Conservation (phyloP, 2,329 filamentous ascomycete species). For the Shiraia sp. region DNA sequence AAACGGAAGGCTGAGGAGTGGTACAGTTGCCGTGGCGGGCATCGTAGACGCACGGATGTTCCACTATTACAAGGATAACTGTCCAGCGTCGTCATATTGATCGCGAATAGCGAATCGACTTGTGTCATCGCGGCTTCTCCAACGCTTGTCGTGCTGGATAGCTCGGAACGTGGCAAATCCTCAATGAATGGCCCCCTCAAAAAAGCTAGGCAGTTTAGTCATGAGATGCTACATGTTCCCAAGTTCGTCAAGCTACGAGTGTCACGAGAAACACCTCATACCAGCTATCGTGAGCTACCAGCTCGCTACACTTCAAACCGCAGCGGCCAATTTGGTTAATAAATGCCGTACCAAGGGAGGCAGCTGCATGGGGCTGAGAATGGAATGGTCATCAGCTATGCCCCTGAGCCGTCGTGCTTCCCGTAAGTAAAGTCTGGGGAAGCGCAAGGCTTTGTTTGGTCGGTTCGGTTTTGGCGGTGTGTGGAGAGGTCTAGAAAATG, state of each 20-base stretch:
- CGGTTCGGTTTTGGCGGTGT: constrained; percentile 34
- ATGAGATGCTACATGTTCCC: constrained; percentile 13
- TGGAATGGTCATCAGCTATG: constrained; percentile 20
- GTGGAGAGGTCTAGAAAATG: constrained; percentile 36
- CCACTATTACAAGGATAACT: constrained; percentile 27
- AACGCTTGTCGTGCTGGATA: constrained; percentile 13
- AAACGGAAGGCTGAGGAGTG: constrained; percentile 11
- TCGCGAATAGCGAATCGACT: constrained; percentile 30
- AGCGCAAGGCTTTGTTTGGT: constrained; percentile 23
- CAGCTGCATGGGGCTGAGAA: constrained; percentile 24
- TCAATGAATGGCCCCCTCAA: constrained; percentile 18
- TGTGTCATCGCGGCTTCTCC: constrained; percentile 29
- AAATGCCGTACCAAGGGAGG: constrained; percentile 17
- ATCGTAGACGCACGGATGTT: constrained; percentile 17
- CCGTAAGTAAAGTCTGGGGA: constrained; percentile 28
- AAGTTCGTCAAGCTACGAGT: constrained; percentile 7
- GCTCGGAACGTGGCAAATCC: constrained; percentile 24
- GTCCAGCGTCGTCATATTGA: constrained; percentile 33
- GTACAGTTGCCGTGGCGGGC: constrained; percentile 10
- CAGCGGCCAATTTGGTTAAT: background rate
- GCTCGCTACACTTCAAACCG: no score
- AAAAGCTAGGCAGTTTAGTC: constrained; percentile 15
- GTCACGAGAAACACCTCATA: constrained; percentile 14
- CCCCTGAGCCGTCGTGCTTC: constrained; percentile 33
- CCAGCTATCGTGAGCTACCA: constrained; percentile 10